phyloP scores from a whole-genome alignment of 140 eudicot genomes.

The Bidens hawaiensis region DNA sequence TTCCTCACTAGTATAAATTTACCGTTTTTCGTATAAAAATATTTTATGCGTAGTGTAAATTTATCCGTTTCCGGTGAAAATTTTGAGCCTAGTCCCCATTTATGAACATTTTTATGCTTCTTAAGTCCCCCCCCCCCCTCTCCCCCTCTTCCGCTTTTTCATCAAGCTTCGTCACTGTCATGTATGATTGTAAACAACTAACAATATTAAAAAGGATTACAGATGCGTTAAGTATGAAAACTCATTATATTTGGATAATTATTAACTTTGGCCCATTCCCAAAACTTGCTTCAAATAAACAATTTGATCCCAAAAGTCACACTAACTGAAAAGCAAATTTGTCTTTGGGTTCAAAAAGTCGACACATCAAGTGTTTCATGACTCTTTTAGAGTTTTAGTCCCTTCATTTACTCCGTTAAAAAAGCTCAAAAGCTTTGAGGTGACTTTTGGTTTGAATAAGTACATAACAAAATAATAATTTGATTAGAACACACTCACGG shows the following conservation, averaged over 20 bases:
- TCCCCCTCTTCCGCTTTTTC: too few species aligned
- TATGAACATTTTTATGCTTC: too few species aligned
- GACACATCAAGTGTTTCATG: neutral
- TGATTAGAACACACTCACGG: neutral
- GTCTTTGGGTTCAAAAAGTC: neutral
- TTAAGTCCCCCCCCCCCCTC: too few species aligned
- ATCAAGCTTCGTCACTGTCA: too few species aligned
- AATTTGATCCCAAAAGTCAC: conserved; percentile 18
- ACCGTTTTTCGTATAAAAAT: too few species aligned
- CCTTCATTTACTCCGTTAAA: neutral
- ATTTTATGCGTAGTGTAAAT: too few species aligned
- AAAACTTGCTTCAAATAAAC: conserved; percentile 11
- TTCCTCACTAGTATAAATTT: too few species aligned
- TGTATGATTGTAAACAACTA: neutral
- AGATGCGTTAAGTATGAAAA: conserved; percentile 12
- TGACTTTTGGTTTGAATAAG: neutral
- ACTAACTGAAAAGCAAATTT: conserved; percentile 11
- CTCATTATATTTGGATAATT: conserved; percentile 7
- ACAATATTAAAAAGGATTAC: neutral
- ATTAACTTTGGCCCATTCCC: conserved; percentile 4
- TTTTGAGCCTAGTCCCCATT: too few species aligned
- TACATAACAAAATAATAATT: neutral
- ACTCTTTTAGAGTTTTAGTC: conserved; percentile 1
- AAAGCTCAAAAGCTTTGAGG: neutral
- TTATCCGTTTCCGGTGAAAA: too few species aligned